Percentiles rank a stretch among this genome's conserved stretches.
Evolutionary conservation across 1,139 yeast species (phyloP).

Genomic region (Saccharomyces hybrid): DNA sequence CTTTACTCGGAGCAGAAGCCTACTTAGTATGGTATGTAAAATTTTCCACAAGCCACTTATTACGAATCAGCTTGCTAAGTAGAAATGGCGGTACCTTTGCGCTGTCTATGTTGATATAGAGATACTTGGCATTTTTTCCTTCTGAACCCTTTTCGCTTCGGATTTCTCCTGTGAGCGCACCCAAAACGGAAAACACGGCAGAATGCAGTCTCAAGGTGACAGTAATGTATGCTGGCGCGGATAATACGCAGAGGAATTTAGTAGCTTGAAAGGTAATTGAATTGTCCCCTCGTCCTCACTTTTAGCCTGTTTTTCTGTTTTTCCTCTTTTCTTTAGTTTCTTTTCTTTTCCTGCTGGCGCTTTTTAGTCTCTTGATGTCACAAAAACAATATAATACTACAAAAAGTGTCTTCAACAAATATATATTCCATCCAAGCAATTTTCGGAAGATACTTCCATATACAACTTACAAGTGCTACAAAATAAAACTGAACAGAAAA

Average conservation of each 20-base stretch:
- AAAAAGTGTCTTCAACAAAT: no score
- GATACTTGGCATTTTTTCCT: background rate
- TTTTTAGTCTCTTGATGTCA: no score
- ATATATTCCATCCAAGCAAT: no score
- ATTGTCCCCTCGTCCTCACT: no score
- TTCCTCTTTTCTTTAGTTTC: no score
- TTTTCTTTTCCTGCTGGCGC: no score
- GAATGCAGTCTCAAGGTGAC: background rate
- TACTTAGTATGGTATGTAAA: background rate
- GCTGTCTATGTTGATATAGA: background rate
- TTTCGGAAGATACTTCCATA: no score
- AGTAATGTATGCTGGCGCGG: background rate
- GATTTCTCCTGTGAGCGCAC: background rate
- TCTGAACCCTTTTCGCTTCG: background rate
- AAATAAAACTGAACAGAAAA: background rate
- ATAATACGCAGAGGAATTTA: background rate
- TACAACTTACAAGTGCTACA: no score
- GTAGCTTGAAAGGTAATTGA: no score
- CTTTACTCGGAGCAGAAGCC: background rate
- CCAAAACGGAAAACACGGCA: background rate
- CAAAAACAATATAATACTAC: no score
- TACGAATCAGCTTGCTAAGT: background rate
- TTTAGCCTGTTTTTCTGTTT: no score
- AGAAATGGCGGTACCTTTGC: background rate
- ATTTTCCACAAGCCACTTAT: no score